Evolutionary conservation across 106 monocot species (phyloP).

Genomic region (Gastrodia elata): DNA sequence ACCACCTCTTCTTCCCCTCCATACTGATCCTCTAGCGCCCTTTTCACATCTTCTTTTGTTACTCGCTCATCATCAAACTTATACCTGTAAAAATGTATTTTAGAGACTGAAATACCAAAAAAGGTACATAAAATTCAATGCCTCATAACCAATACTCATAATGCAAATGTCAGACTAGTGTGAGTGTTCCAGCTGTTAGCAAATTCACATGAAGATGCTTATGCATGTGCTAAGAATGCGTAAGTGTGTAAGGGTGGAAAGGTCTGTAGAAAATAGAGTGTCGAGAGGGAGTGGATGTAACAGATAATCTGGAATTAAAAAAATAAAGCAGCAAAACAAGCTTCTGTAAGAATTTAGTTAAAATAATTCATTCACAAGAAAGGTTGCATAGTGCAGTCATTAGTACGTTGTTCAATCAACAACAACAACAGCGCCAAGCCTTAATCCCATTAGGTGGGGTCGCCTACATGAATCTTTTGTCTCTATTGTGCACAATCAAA

Average conservation of each 20-base stretch:
- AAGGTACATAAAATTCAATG: not conserved
- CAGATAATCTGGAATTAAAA: not conserved
- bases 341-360: not conserved
- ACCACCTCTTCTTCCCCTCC: constrained; percentile 88
- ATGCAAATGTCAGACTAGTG: not conserved
- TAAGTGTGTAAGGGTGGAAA: not conserved
- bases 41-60: constrained; percentile 78
- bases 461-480: no score
- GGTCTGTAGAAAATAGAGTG: not conserved
- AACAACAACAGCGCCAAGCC: not conserved
- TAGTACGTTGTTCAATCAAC: no score
- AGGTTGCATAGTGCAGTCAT: not conserved
- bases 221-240: not conserved
- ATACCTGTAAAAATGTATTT: constrained; percentile 36
- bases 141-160: not conserved
- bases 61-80: constrained; percentile 96
- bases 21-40: constrained; percentile 84
- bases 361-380: not conserved
- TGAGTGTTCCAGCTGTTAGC: not conserved
- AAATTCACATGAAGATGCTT: not conserved
- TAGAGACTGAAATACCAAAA: not conserved
- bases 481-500: no score
- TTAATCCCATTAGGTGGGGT: no score
- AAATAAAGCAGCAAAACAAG: not conserved
- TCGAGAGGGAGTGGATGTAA: not conserved